phyloP scores from a whole-genome alignment of 1,284 basidiomycete species.

The Gomphus sp. region DNA sequence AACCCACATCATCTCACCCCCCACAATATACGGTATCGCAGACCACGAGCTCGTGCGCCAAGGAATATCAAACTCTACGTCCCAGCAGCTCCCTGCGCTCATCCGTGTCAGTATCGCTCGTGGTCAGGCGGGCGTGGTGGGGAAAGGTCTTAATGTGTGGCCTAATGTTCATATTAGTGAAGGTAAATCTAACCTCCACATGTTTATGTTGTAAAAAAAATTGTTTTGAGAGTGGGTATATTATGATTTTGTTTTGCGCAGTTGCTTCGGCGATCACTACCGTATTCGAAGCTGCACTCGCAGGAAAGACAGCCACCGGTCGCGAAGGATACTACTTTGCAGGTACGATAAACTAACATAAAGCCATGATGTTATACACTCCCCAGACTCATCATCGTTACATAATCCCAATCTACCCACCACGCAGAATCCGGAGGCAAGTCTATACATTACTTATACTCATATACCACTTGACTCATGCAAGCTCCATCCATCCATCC shows the following conservation, averaged over 20 bases:
- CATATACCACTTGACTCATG: background rate
- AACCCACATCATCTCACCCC: constrained; percentile 31
- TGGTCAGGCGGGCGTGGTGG: constrained; percentile 34
- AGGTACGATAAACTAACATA: constrained; percentile 16
- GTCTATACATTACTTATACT: background rate
- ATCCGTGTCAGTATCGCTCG: constrained; percentile 27
- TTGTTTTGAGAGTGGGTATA: no score
- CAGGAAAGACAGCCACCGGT: constrained; percentile 27
- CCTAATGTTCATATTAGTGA: constrained; percentile 37
- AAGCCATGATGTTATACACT: no score
- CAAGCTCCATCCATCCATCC: background rate
- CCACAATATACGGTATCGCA: constrained; percentile 35
- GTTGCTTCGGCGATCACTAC: constrained; percentile 24
- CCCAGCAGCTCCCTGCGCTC: constrained; percentile 31
- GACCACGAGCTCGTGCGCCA: constrained; percentile 29
- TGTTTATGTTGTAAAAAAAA: no score
- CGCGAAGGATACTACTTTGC: constrained; percentile 42
- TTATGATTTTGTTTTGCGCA: constrained; percentile 14
- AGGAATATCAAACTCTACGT: constrained; percentile 33
- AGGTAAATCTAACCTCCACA: constrained; percentile 17
- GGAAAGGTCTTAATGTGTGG: constrained; percentile 38
- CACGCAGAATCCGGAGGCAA: background rate
- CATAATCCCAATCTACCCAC: no score
- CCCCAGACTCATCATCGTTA: no score
- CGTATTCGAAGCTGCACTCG: constrained; percentile 31